phyloP scores from a whole-genome alignment of 257 asterid species.

The Solanum medicagineum region DNA sequence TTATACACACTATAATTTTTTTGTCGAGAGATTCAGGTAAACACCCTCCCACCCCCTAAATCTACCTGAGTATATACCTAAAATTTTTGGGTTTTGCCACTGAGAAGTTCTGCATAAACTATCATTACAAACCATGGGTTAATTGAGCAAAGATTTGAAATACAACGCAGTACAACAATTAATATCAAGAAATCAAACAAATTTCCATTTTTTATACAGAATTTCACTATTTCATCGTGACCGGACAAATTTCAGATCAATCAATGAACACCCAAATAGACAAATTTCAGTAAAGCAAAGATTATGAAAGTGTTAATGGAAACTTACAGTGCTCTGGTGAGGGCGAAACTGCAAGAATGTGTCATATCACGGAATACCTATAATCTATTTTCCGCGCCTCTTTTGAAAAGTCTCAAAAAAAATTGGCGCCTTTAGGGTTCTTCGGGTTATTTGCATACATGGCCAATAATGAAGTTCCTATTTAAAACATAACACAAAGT shows the following conservation, averaged over 20 bases:
- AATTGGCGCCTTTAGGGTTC: neutral
- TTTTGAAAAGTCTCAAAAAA: neutral
- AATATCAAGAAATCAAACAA: neutral
- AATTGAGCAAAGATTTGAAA: neutral
- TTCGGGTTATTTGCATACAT: neutral
- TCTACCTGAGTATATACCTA: neutral
- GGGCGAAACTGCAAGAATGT: constrained; percentile 25
- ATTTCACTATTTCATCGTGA: neutral
- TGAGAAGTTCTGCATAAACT: neutral
- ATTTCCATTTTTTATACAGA: neutral
- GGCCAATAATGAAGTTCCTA: neutral
- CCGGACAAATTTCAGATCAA: neutral
- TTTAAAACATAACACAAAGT: neutral
- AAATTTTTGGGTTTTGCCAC: neutral
- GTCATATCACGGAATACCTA: constrained; percentile 25
- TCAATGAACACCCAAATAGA: neutral
- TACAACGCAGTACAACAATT: neutral
- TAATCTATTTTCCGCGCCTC: neutral
- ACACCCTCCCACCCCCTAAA: neutral
- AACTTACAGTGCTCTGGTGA: constrained; percentile 41
- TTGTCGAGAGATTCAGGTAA: neutral
- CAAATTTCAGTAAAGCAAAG: neutral
- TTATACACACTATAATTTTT: neutral
- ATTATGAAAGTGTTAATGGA: neutral
- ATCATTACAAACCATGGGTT: neutral